Conservation (phyloP, 768 basidiomycete genomes). For the Macrolepiota albuminosa region DNA sequence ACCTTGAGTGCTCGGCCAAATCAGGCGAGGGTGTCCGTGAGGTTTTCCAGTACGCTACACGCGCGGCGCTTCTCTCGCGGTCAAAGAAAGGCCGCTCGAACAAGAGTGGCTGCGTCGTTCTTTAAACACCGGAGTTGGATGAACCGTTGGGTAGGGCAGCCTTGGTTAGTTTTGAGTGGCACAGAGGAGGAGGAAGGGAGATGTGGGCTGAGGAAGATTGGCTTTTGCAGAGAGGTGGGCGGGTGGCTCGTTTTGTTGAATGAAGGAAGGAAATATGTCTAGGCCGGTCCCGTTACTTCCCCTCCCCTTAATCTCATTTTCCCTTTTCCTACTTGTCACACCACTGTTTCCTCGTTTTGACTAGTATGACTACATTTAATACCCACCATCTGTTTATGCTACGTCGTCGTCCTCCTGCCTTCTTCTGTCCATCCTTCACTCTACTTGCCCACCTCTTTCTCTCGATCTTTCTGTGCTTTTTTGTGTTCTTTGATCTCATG, state of each 20-base stretch:
- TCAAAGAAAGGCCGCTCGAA: constrained; percentile 15
- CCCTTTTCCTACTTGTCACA: not conserved
- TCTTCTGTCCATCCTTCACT: not conserved
- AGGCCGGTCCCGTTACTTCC: constrained; percentile 7
- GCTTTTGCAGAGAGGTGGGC: not conserved
- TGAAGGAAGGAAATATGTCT: constrained; percentile 1
- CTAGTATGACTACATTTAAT: constrained; percentile 4
- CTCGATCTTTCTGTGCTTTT: not conserved
- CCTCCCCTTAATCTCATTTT: not conserved
- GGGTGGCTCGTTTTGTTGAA: not conserved
- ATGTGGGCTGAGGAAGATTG: not conserved
- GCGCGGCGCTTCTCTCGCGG: constrained; percentile 70
- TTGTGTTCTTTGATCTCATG: not conserved
- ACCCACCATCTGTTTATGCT: constrained; percentile 3
- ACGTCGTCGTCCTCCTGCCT: not conserved
- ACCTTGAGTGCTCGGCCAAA: constrained; percentile 96
- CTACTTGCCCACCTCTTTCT: not conserved
- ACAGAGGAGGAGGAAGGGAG: not conserved
- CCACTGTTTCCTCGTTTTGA: not conserved
- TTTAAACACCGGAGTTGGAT: constrained; percentile 1
- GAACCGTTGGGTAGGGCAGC: not conserved
- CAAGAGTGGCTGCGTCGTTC: constrained; percentile 15
- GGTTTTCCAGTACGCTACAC: constrained; percentile 97
- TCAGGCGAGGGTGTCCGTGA: constrained; percentile 96
- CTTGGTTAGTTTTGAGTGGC: not conserved